Conservation (phyloP, 805 yeast genomes). For the Myxozyma kluyveri region DNA sequence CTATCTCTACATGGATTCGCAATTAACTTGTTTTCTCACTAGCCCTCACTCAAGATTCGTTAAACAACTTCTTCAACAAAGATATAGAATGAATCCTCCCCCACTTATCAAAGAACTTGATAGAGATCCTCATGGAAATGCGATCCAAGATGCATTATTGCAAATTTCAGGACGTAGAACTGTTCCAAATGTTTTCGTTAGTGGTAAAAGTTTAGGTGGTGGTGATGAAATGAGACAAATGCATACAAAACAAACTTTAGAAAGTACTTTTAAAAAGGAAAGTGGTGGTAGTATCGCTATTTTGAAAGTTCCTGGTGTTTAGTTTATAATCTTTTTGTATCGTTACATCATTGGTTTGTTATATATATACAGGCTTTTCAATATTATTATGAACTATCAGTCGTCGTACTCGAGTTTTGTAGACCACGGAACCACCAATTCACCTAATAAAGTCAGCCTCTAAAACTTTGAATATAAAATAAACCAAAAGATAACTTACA, state of each 20-base stretch:
- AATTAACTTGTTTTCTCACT: background rate
- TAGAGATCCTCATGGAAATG: constrained; percentile 69
- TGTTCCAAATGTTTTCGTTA: constrained; percentile 85
- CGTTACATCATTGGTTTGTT: background rate
- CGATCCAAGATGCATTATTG: constrained; percentile 69
- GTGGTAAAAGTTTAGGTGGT: constrained; percentile 80
- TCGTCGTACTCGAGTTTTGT: background rate
- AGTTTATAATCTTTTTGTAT: background rate
- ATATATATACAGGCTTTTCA: too few relatives aligned
- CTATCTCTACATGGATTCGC: constrained; percentile 8
- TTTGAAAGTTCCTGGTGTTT: too few relatives aligned
- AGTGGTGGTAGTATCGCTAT: constrained; percentile 18
- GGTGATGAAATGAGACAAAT: constrained; percentile 71
- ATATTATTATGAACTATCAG: background rate
- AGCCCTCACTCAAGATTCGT: constrained; percentile 74
- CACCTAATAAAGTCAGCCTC: constrained; percentile 19
- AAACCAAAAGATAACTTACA: constrained; percentile 5
- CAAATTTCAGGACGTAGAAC: constrained; percentile 73
- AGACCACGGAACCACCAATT: constrained; percentile 30
- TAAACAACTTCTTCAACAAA: constrained; percentile 60
- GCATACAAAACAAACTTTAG: constrained; percentile 57
- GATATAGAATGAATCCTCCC: constrained; percentile 68
- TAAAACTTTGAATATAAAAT: too few relatives aligned
- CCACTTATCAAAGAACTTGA: constrained; percentile 80
- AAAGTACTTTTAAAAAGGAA: constrained; percentile 8